A percentile compares a stretch with the other conserved stretches of the same genome.
Evolutionary conservation across 1,139 yeast species (phyloP).

Genomic region (Hyphopichia khmerensis): DNA sequence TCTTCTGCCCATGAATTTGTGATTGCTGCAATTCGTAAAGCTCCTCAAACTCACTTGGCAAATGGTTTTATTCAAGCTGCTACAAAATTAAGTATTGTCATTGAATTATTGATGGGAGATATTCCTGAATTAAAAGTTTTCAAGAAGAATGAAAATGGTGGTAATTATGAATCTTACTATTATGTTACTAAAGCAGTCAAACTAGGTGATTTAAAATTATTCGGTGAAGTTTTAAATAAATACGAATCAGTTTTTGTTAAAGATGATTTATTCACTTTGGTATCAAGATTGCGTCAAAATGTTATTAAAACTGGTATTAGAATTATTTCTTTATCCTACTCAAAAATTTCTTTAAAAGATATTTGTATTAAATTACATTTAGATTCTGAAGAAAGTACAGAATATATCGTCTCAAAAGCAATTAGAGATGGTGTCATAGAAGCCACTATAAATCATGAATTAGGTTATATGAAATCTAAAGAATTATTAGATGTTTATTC

Average conservation of each 20-base stretch:
- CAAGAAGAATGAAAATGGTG: slow-evolving; percentile 58
- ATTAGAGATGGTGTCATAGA: slow-evolving; percentile 97
- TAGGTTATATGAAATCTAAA: slow-evolving; percentile 88
- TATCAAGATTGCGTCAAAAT: slow-evolving; percentile 88
- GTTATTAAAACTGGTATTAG: slow-evolving; percentile 98
- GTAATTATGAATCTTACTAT: slow-evolving; percentile 70
- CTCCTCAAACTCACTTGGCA: slow-evolving; percentile 90
- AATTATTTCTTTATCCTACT: slow-evolving; percentile 87
- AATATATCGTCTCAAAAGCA: slow-evolving; percentile 94
- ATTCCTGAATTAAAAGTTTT: slow-evolving; percentile 90
- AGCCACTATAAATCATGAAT: slow-evolving; percentile 87
- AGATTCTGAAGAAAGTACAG: slow-evolving; percentile 94
- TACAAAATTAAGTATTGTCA: slow-evolving; percentile 81
- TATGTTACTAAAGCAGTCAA: slow-evolving; percentile 90
- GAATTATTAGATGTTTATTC: slow-evolving; percentile 87
- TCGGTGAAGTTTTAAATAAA: slow-evolving; percentile 68
- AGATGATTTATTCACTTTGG: slow-evolving; percentile 84
- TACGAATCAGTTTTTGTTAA: slow-evolving; percentile 62
- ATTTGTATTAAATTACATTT: slow-evolving; percentile 85
- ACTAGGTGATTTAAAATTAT: slow-evolving; percentile 82
- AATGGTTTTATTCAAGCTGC: slow-evolving; percentile 89
- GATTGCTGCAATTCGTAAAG: slow-evolving; percentile 90
- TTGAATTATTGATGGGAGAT: slow-evolving; percentile 94
- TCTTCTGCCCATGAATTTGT: slow-evolving; percentile 87
- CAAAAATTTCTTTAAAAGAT: slow-evolving; percentile 87